Evolutionary conservation across 768 basidiomycete genomes (phyloP), one percentile per base, ranked within the genome.

Genomic region (Pleurotus pulmonarius): DNA sequence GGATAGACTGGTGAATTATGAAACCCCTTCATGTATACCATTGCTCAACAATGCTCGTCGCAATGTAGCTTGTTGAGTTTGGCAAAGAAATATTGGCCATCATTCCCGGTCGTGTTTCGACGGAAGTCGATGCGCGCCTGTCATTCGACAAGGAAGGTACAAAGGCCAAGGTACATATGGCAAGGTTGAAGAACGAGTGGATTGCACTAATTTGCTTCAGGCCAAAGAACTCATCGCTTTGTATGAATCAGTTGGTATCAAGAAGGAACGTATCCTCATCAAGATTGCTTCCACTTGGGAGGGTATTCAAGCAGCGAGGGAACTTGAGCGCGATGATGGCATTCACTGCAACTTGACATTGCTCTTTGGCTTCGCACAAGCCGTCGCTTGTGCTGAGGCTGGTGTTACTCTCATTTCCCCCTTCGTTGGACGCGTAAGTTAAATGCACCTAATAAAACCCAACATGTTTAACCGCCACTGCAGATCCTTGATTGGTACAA

Each of bases 401-500:
- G 89, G 90, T 63, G 95, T 98, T 63, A 99, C 96, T 65, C 83
- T 99, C 72, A 98, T 98, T 78, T 98, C 97, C 54, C 97, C 97
- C 55, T 98, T 99, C 76, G 97, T 99, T 72, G 97, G 95, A 60
- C 92, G 94, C 73, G 91, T 93, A 78, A 73, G 90, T 76, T 15
- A 18, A 37, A 44, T 56, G 60, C 57, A 40, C 15, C 51, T 62
- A 60, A 43, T 56, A 57, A 61, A 8, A 52, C 52, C 20, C 45
- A 20, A 56, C 40, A 24, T 55, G 18, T 63, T 8, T 16, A 25
- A 13, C 20, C 11, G 48, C n/a, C 34, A 6, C 43, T 24, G 26
- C 29, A 92, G 91, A 99, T 98, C 70, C 90, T 99, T 62, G 97
- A 99, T 76, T 99, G 94, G 94, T 85, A 99, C 88, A 99, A 99